Evolutionary conservation across 1,284 basidiomycete genomes (phyloP).

Genomic region (Uromyces viciae-fabae): DNA sequence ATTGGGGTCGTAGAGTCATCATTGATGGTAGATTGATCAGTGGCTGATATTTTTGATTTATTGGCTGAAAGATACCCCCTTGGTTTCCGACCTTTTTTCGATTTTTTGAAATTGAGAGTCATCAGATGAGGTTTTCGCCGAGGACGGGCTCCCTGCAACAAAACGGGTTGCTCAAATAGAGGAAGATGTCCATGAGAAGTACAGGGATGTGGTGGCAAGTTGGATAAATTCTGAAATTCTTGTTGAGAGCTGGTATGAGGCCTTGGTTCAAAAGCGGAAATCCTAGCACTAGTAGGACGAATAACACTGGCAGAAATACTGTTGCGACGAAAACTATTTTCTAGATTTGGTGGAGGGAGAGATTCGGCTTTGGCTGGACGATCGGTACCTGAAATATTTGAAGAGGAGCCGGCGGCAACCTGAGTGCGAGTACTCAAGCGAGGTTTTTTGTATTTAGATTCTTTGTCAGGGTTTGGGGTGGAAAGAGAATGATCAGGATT

Average conservation of each 20-base stretch:
- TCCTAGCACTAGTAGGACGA: conserved; percentile 29
- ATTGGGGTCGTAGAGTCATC: not conserved
- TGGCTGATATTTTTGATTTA: not conserved
- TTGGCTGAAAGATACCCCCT: conserved; percentile 10
- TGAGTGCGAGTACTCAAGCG: conserved; percentile 2
- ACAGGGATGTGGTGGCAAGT: conserved; percentile 28
- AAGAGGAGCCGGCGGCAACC: conserved; percentile 9
- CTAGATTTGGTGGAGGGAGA: conserved; percentile 30
- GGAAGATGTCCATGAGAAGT: conserved; percentile 44
- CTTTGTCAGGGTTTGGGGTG: conserved; percentile 15
- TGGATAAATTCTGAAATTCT: not conserved
- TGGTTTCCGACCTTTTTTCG: conserved; percentile 23
- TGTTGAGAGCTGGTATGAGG: not conserved
- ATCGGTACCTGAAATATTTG: conserved; percentile 14
- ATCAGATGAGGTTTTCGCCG: conserved; percentile 33
- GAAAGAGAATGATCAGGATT: conserved; percentile 19
- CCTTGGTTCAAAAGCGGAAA: conserved; percentile 10
- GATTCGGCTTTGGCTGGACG: conserved; percentile 37
- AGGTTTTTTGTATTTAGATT: conserved; percentile 24
- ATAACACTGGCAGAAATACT: conserved; percentile 4
- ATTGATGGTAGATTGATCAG: not conserved
- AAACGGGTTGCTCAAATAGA: conserved; percentile 44
- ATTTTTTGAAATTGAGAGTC: conserved; percentile 19
- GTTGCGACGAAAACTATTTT: conserved; percentile 10
- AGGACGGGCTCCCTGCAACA: conserved; percentile 41